Evolutionary conservation across 1,284 basidiomycete species (phyloP).

Genomic region (Ustilago crameri): DNA sequence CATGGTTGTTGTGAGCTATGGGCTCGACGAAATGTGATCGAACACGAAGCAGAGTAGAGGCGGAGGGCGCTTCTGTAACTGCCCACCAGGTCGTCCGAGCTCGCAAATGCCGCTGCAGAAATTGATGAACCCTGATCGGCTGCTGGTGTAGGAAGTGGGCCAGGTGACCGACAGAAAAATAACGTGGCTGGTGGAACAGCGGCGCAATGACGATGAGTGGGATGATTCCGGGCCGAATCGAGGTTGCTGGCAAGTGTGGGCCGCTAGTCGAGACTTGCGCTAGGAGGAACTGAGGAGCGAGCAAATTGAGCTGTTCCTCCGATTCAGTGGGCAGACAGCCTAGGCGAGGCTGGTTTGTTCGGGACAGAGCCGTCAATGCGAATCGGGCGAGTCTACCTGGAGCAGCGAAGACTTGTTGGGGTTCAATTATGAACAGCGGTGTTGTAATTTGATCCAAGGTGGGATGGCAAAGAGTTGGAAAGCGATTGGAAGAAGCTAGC

Average conservation of each 20-base stretch:
- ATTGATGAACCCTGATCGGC: constrained; percentile 1
- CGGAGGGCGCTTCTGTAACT: background rate
- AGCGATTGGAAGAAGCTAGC: constrained; percentile 5
- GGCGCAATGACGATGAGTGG: background rate
- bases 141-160: background rate
- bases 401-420: too few relatives aligned
- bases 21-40: background rate
- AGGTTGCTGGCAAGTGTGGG: constrained; percentile 1
- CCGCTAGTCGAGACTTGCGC: background rate
- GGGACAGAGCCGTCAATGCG: too few relatives aligned
- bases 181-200: background rate
- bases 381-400: too few relatives aligned
- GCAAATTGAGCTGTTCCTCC: too few relatives aligned
- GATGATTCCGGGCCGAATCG: background rate
- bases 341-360: too few relatives aligned
- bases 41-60: background rate
- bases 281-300: background rate
- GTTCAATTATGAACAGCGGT: too few relatives aligned
- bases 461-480: background rate
- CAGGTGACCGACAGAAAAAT: background rate
- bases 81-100: constrained; percentile 1
- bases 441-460: background rate
- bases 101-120: background rate
- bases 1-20: background rate
- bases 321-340: too few relatives aligned